Evolutionary conservation across 306 rosid species (phyloP).

Genomic region (Trifolium fragiferum): DNA sequence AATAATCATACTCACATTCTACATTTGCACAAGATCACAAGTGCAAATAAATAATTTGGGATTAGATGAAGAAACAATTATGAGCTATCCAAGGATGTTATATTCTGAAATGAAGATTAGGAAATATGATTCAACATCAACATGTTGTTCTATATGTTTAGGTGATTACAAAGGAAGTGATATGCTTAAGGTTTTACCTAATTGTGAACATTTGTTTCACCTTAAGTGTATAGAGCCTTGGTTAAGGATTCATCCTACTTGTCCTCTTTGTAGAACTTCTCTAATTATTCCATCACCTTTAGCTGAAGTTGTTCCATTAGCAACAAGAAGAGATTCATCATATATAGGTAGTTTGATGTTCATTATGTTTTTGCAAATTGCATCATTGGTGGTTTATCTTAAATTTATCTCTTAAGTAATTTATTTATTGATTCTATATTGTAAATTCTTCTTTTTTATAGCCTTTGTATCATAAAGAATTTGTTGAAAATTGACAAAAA

Average conservation of each 20-base stretch:
- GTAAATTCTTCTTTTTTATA: slow-evolving; percentile 5
- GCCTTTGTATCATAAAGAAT: not conserved
- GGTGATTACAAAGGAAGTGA: slow-evolving; percentile 76
- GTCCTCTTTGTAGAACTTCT: slow-evolving; percentile 92
- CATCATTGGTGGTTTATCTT: not conserved
- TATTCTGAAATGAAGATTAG: slow-evolving; percentile 69
- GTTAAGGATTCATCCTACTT: slow-evolving; percentile 81
- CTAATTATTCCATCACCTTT: slow-evolving; percentile 89
- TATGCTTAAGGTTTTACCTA: slow-evolving; percentile 67
- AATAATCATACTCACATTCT: slow-evolving; percentile 81
- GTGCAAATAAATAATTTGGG: slow-evolving; percentile 62
- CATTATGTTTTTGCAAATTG: not conserved
- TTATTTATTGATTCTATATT: too few relatives aligned
- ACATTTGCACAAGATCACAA: slow-evolving; percentile 65
- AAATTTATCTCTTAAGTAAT: not conserved
- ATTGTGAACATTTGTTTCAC: slow-evolving; percentile 82
- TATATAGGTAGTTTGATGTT: slow-evolving; percentile 22
- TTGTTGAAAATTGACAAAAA: not conserved
- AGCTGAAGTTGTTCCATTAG: slow-evolving; percentile 86
- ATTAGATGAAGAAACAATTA: slow-evolving; percentile 66
- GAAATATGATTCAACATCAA: slow-evolving; percentile 49
- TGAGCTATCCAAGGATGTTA: slow-evolving; percentile 67
- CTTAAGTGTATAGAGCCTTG: slow-evolving; percentile 81
- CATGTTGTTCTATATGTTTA: slow-evolving; percentile 83
- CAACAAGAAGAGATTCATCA: slow-evolving; percentile 55